Conservation (phyloP, 2,329 filamentous ascomycete species). For the Neonectria punicea region DNA sequence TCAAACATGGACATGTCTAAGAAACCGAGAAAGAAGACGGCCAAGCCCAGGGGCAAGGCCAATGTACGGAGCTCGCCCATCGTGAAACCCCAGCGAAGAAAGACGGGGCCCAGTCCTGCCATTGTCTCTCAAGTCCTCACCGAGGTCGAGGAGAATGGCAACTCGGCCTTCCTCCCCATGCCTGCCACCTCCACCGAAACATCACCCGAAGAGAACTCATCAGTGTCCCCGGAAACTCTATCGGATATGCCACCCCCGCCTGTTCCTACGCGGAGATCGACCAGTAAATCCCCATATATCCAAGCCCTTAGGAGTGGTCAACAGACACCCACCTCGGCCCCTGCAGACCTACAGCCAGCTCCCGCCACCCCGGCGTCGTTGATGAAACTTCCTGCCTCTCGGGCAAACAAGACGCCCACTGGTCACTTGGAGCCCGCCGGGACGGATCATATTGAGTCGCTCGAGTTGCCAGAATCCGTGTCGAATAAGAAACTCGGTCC, state of each 20-base stretch:
- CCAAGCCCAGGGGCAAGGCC: slow-evolving; percentile 63
- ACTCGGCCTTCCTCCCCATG: slow-evolving; percentile 51
- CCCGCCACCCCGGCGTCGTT: slow-evolving; percentile 80
- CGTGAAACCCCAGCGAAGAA: slow-evolving; percentile 71
- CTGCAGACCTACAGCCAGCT: slow-evolving; percentile 50
- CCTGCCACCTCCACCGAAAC: slow-evolving; percentile 60
- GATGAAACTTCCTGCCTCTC: slow-evolving; percentile 76
- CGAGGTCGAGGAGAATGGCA: slow-evolving; percentile 60
- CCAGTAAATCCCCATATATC: slow-evolving; percentile 75
- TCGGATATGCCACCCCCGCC: slow-evolving; percentile 76
- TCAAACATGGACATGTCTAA: slow-evolving; percentile 59
- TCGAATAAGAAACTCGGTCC: slow-evolving; percentile 44
- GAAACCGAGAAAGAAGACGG: slow-evolving; percentile 63
- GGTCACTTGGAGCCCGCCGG: slow-evolving; percentile 54
- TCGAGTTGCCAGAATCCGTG: slow-evolving; percentile 78
- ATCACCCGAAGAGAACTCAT: slow-evolving; percentile 70
- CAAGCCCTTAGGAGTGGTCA: slow-evolving; percentile 59
- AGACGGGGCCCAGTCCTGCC: slow-evolving; percentile 61
- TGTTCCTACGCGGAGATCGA: slow-evolving; percentile 72
- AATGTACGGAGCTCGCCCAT: slow-evolving; percentile 78
- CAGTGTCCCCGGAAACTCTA: slow-evolving; percentile 71
- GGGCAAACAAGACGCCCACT: slow-evolving; percentile 58
- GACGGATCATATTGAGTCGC: slow-evolving; percentile 65
- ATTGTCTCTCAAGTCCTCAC: slow-evolving; percentile 66
- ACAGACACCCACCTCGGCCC: slow-evolving; percentile 37